phyloP scores from a whole-genome alignment of 225 moss, liverwort and hornwort genomes.

The Sphagnum tenellum region DNA sequence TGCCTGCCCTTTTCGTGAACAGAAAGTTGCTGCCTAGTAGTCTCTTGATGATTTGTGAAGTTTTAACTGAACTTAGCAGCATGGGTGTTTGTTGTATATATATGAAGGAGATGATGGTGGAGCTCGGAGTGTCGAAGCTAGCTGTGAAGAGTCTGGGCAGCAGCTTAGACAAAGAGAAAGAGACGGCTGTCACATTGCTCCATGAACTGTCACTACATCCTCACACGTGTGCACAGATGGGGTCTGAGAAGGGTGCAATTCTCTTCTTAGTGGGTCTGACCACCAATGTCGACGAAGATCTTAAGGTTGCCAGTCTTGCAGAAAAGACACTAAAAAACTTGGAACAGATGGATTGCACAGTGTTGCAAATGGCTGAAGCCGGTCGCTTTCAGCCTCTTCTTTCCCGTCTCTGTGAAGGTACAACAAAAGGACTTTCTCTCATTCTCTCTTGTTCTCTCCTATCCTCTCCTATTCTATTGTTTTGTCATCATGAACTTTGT shows the following conservation, averaged over 20 bases:
- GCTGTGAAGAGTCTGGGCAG: constrained; percentile 3
- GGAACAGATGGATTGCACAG: constrained; percentile 1
- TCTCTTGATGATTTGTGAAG: too few species aligned
- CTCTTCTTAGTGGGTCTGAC: constrained; percentile 1
- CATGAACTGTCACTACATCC: background rate
- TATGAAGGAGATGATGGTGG: constrained; percentile 2
- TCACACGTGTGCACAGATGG: background rate
- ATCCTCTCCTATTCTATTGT: too few species aligned
- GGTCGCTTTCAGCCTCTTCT: constrained; percentile 1
- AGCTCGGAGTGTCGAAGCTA: constrained; percentile 2
- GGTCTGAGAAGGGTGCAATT: constrained; percentile 5
- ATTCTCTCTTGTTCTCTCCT: too few species aligned
- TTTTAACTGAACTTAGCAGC: too few species aligned
- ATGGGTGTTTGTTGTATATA: background rate
- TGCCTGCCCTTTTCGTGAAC: too few species aligned
- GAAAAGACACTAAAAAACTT: constrained; percentile 1
- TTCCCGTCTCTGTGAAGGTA: constrained; percentile 1
- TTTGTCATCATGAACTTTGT: too few species aligned
- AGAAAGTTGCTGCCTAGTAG: too few species aligned
- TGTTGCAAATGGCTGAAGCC: constrained; percentile 5
- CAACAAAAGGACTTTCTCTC: background rate
- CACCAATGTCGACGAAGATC: background rate
- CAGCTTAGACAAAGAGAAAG: constrained; percentile 4
- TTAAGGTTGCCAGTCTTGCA: background rate
- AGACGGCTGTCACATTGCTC: background rate